These are phyloP conservation scores for Eucommia ulmoides DNA, from an alignment of 257 asterid species.

Conservation along the genomic window DNA sequence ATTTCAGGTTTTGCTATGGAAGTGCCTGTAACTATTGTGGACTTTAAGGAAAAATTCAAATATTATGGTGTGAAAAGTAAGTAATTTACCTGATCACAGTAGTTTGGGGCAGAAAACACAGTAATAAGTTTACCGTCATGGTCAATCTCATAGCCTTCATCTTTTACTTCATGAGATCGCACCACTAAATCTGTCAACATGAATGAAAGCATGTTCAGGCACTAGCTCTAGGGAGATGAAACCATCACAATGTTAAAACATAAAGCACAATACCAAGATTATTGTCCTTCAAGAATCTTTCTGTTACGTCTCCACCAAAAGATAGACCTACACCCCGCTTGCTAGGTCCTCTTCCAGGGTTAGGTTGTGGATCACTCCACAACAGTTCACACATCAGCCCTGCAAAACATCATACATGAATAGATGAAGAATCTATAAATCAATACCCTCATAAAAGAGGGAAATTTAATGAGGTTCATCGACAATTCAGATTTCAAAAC, in stretches of 20 bases:
- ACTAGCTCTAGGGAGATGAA: not conserved
- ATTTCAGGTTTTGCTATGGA: too few species aligned
- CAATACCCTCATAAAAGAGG: not conserved
- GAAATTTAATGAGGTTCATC: too few species aligned
- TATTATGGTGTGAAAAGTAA: too few species aligned
- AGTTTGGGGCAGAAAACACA: constrained; percentile 97
- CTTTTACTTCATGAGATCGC: constrained; percentile 99
- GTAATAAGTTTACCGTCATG: constrained; percentile 97
- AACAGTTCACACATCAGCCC: constrained; percentile 96
- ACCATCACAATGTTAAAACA: not conserved
- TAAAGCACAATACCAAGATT: constrained; percentile 41
- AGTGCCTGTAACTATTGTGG: too few species aligned
- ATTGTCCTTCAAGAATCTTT: constrained; percentile 86
- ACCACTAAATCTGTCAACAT: constrained; percentile 78
- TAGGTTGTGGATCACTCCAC: constrained; percentile 99
- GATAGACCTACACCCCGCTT: constrained; percentile 99
- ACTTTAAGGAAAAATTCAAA: too few species aligned
- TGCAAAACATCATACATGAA: constrained; percentile 10
- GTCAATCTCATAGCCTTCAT: constrained; percentile 92
- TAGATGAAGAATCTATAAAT: not conserved
- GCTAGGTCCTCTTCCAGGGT: constrained; percentile 98
- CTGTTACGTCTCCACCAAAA: constrained; percentile 83
- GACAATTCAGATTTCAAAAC: too few species aligned
- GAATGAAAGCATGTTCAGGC: constrained; percentile 3
- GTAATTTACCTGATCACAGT: constrained; percentile 84